phyloP scores from a whole-genome alignment of 352 stramenopile species.

The Phytophthora fragariaefolia region DNA sequence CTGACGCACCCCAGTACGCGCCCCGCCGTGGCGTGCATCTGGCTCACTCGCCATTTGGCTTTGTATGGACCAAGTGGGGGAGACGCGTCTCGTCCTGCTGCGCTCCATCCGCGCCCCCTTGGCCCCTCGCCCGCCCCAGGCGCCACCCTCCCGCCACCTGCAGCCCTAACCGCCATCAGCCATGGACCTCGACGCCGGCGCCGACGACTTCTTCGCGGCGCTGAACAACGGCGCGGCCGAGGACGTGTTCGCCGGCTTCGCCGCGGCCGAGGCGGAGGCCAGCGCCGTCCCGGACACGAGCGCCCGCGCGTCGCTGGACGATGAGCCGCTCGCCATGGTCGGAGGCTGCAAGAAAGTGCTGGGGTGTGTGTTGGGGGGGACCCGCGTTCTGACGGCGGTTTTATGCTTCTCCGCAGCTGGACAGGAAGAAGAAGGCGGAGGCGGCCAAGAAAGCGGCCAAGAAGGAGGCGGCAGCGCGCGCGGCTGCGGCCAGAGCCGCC shows the following conservation, averaged over 20 bases:
- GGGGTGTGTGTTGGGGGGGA: neutral
- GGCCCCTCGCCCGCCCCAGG: slow-evolving; percentile 13
- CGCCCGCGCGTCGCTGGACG: slow-evolving; percentile 32
- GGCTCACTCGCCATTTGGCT: slow-evolving; percentile 34
- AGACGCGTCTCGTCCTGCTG: neutral
- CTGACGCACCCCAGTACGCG: slow-evolving; percentile 13
- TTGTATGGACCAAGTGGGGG: slow-evolving; percentile 26
- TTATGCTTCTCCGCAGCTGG: slow-evolving; percentile 20
- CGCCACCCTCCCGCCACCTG: neutral
- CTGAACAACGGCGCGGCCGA: slow-evolving; percentile 68
- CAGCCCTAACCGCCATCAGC: neutral
- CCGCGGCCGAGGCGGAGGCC: slow-evolving; percentile 35
- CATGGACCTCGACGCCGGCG: slow-evolving; percentile 82
- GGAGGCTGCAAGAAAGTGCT: neutral
- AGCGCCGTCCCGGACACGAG: slow-evolving; percentile 1
- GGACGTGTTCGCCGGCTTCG: slow-evolving; percentile 68
- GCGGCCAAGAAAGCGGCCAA: slow-evolving; percentile 45
- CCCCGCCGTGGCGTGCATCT: neutral
- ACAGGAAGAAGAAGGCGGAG: slow-evolving; percentile 63
- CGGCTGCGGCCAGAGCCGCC: slow-evolving; percentile 43
- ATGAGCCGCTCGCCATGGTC: slow-evolving; percentile 45
- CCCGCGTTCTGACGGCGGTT: neutral
- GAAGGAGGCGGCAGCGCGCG: slow-evolving; percentile 48
- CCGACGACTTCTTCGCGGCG: slow-evolving; percentile 85
- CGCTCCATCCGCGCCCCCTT: slow-evolving; percentile 9